Evolutionary conservation across 257 asterid species (phyloP), one percentile per base, ranked within the genome.

Genomic region (Nemophila menziesii): DNA sequence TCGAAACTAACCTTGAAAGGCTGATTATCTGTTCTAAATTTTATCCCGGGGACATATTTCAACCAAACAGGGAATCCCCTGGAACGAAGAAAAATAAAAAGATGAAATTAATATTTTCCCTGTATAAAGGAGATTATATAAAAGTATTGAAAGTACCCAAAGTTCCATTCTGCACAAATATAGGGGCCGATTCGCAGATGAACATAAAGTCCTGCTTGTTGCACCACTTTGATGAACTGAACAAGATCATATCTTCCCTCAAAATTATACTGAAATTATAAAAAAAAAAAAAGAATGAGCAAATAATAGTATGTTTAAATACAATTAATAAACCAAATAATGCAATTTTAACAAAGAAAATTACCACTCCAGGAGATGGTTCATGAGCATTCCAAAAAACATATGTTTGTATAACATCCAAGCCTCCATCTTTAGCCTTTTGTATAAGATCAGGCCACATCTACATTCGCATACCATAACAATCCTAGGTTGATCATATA

Each of bases 1-100:
- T 6, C 22, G 19, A 1, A 44, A 20, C 41, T 33, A 49, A 86
- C 97, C 93, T 84, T 68, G 62, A 89, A 89, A 51, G 98, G 96
- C 33, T 62, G 61, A 51, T 89, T 89, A 61, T 89, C 76, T 33
- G 96, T 84, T 61, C 98, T 74, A 54, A 89, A 84, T 43, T 78
- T 85, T 0, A 89, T 76, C 11, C 92, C 93, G 0, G 98, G 87
- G 4, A 84, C 92, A 69, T 76, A 84, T 59, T 78, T 89, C 39
- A 89, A 72, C 96, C 98, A 89, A 69, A 80, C 79, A 45, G 98
- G 95, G 41, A 89, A 67, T 68, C 98, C 98, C 82, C 98, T 89
- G 87, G 18, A 60, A 61, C 68, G 61, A 68, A 64, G 46, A 18
- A 49, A 23, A 49, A n/a, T n/a, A 58, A 53, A 52, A 57, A 62